A percentile compares a stretch with the other conserved stretches of the same genome.
Evolutionary conservation across 306 rosid genomes (phyloP).

Genomic region (Dryas alaskensis): DNA sequence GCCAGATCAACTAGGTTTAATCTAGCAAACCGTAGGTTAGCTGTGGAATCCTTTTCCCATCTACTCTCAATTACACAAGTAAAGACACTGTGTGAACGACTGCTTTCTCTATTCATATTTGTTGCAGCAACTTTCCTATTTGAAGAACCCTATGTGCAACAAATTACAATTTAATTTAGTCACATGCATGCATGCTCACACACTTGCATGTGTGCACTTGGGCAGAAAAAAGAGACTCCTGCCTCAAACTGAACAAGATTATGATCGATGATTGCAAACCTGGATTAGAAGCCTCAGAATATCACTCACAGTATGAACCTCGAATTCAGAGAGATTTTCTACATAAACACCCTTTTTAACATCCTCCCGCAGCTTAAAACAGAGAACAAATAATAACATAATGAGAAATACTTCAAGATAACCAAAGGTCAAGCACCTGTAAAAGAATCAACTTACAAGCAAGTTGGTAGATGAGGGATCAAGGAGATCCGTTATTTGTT

Average conservation of each 20-base stretch:
- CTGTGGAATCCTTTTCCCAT: conserved; percentile 89
- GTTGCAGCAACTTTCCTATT: conserved; percentile 98
- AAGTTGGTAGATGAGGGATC: conserved; percentile 88
- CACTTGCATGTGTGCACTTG: conserved; percentile 8
- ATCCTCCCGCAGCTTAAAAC: conserved; percentile 83
- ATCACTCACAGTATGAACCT: conserved; percentile 75
- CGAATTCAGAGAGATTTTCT: conserved; percentile 91
- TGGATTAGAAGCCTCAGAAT: conserved; percentile 76
- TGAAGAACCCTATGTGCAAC: conserved; percentile 71
- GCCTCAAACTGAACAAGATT: conserved; percentile 24
- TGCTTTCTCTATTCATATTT: conserved; percentile 97
- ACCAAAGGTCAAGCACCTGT: conserved; percentile 12
- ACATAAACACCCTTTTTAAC: conserved; percentile 89
- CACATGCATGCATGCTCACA: conserved; percentile 4
- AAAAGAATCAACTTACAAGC: conserved; percentile 59
- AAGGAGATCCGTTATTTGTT: conserved; percentile 89
- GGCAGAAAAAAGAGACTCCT: not conserved
- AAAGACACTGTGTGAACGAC: conserved; percentile 96
- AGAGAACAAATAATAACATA: conserved; percentile 1
- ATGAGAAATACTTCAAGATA: conserved; percentile 17
- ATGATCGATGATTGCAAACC: conserved; percentile 39
- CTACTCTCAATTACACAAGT: conserved; percentile 95
- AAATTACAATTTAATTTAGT: conserved; percentile 34
- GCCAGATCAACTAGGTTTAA: conserved; percentile 95
- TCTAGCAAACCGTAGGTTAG: conserved; percentile 91